These are phyloP conservation scores for Murraya paniculata DNA, from an alignment of 345 rosid genomes.

Conservation along the genomic window DNA sequence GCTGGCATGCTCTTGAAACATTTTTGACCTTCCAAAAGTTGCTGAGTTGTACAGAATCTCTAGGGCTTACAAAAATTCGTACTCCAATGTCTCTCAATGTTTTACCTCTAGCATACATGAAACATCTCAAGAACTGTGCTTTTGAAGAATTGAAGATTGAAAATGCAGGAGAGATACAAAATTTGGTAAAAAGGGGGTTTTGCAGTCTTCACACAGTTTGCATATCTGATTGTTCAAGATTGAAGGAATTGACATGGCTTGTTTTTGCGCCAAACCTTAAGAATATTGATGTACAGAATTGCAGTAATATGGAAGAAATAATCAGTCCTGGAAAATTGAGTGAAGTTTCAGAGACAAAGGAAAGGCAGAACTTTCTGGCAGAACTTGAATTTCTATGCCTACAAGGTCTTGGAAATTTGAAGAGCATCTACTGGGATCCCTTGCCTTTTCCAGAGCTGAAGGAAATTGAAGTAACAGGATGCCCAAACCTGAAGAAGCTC, in stretches of 20 bases:
- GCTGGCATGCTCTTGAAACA: not conserved
- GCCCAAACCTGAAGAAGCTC: not conserved
- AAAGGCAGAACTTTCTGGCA: slow-evolving; percentile 7
- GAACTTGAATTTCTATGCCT: slow-evolving; percentile 17
- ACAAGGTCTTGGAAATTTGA: not conserved
- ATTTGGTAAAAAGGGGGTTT: not conserved
- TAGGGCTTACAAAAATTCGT: not conserved
- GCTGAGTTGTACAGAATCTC: not conserved
- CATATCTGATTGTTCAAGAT: not conserved
- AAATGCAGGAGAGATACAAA: too few species aligned
- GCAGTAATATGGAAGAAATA: slow-evolving; percentile 21
- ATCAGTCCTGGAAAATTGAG: slow-evolving; percentile 13
- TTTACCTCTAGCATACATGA: not conserved
- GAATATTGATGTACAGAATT: not conserved
- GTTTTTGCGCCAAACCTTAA: slow-evolving; percentile 23
- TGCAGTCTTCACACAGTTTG: not conserved
- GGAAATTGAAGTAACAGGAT: not conserved
- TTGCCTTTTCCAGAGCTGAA: slow-evolving; percentile 20
- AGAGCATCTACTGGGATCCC: slow-evolving; percentile 19
- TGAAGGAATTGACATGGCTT: slow-evolving; percentile 24
- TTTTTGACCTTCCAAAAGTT: not conserved
- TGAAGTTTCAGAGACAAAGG: not conserved
- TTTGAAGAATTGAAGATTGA: slow-evolving; percentile 4
- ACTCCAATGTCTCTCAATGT: not conserved
- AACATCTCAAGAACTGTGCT: not conserved